These are phyloP conservation scores for Penicillium palitans DNA, from an alignment of 2,329 filamentous ascomycete species.

Conservation along the genomic window DNA sequence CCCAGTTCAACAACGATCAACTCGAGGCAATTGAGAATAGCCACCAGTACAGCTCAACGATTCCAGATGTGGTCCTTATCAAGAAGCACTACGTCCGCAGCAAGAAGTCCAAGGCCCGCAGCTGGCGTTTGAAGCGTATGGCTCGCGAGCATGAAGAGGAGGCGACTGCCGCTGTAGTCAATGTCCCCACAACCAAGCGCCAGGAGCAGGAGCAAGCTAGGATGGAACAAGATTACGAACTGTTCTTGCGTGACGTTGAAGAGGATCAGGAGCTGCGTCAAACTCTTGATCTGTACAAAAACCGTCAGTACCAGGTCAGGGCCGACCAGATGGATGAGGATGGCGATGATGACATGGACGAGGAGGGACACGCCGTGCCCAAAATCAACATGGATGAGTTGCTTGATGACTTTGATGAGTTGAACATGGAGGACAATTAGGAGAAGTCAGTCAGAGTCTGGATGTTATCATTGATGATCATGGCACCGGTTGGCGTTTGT, in stretches of 20 bases:
- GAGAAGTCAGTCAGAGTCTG: background rate
- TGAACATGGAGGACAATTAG: constrained; percentile 56
- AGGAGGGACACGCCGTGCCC: constrained; percentile 60
- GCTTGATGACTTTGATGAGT: constrained; percentile 32
- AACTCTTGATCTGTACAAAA: constrained; percentile 83
- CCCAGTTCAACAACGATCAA: constrained; percentile 88
- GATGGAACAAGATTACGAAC: constrained; percentile 91
- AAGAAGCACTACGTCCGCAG: constrained; percentile 94
- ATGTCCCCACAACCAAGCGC: constrained; percentile 40
- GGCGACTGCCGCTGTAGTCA: constrained; percentile 14
- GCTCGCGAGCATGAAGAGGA: constrained; percentile 79
- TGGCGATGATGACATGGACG: constrained; percentile 60
- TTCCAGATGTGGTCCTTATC: constrained; percentile 91
- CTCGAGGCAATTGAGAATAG: constrained; percentile 80
- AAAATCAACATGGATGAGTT: constrained; percentile 69
- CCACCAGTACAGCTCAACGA: constrained; percentile 70
- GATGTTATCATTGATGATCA: constrained; percentile 31
- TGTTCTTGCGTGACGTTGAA: constrained; percentile 95
- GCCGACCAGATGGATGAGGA: constrained; percentile 40
- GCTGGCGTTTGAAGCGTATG: constrained; percentile 96
- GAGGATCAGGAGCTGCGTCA: constrained; percentile 86
- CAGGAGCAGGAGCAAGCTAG: constrained; percentile 75
- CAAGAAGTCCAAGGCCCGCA: constrained; percentile 77
- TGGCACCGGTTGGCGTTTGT: constrained; percentile 28
- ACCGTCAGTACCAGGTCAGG: constrained; percentile 46